Evolutionary conservation across 2,329 filamentous ascomycete species (phyloP).

Genomic region (Lachnellula suecica): DNA sequence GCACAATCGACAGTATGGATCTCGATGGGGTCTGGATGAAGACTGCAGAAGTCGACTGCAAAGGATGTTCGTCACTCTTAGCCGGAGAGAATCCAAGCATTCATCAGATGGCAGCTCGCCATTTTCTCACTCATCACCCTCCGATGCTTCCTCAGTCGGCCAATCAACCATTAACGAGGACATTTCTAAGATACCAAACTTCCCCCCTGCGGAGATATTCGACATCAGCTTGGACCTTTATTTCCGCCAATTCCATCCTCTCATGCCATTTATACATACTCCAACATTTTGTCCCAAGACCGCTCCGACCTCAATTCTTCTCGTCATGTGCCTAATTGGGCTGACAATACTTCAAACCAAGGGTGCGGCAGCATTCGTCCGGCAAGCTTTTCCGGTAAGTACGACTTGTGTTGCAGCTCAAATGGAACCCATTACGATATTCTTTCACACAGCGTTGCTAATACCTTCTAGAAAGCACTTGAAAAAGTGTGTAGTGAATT

Average conservation of each 20-base stretch:
- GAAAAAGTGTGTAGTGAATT: constrained; percentile 23
- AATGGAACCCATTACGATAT: neutral
- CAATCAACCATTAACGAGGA: constrained; percentile 26
- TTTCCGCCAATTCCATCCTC: constrained; percentile 51
- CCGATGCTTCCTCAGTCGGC: constrained; percentile 26
- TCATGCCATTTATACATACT: constrained; percentile 51
- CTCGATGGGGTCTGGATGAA: constrained; percentile 38
- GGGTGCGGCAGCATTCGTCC: constrained; percentile 46
- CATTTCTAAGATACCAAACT: constrained; percentile 34
- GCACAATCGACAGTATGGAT: constrained; percentile 30
- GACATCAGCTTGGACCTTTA: constrained; percentile 54
- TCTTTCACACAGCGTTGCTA: constrained; percentile 1
- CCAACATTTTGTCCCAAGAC: constrained; percentile 51
- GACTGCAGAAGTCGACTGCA: constrained; percentile 40
- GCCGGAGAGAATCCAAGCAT: constrained; percentile 14
- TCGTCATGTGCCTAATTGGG: constrained; percentile 53
- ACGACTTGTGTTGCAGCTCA: neutral
- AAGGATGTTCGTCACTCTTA: constrained; percentile 33
- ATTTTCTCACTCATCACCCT: constrained; percentile 23
- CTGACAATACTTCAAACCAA: constrained; percentile 51
- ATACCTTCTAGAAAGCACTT: constrained; percentile 16
- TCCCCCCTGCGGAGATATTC: constrained; percentile 50
- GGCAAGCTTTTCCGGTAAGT: constrained; percentile 25
- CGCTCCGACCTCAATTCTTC: constrained; percentile 44
- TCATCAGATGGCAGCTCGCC: constrained; percentile 19